These are phyloP conservation scores for Amesomyces nigricolor DNA, from an alignment of 2,329 filamentous ascomycete genomes.

Conservation along the genomic window DNA sequence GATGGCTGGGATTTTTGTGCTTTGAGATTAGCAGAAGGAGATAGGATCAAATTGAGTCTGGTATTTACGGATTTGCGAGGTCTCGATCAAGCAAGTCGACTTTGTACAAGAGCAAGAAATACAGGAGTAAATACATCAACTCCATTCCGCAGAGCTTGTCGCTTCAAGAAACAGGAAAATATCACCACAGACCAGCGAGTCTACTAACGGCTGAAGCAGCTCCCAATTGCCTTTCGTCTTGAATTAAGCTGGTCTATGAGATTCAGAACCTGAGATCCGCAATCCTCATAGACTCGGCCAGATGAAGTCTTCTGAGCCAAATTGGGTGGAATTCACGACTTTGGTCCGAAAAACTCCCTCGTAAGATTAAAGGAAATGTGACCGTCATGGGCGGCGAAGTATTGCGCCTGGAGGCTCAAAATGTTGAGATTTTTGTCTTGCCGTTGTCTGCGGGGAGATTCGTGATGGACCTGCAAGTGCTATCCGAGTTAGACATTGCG, in stretches of 20 bases:
- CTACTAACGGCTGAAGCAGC: not conserved
- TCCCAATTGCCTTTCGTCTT: not conserved
- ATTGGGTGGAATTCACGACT: not conserved
- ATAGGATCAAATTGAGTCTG: not conserved
- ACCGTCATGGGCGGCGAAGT: constrained; percentile 3
- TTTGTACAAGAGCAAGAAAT: not conserved
- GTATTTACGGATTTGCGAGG: not conserved
- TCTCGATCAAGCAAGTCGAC: constrained; percentile 10
- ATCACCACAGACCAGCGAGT: not conserved
- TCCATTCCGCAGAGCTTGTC: not conserved
- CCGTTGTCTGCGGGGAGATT: not conserved
- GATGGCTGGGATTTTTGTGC: too few relatives aligned
- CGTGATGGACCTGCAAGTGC: not conserved
- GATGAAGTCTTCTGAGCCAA: not conserved
- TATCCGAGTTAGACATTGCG: not conserved
- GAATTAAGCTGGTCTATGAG: not conserved
- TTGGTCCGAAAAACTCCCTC: too few relatives aligned
- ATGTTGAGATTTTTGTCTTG: not conserved
- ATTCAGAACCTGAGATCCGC: too few relatives aligned
- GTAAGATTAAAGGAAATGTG: not conserved
- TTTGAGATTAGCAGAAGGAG: too few relatives aligned
- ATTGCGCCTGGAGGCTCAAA: constrained; percentile 8
- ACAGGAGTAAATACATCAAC: constrained; percentile 10
- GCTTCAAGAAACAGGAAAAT: not conserved
- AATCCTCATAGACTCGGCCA: too few relatives aligned